A percentile compares a stretch with the other conserved stretches of the same genome.
phyloP scores from a whole-genome alignment of 805 yeast species.

The Candida hispaniensis region DNA sequence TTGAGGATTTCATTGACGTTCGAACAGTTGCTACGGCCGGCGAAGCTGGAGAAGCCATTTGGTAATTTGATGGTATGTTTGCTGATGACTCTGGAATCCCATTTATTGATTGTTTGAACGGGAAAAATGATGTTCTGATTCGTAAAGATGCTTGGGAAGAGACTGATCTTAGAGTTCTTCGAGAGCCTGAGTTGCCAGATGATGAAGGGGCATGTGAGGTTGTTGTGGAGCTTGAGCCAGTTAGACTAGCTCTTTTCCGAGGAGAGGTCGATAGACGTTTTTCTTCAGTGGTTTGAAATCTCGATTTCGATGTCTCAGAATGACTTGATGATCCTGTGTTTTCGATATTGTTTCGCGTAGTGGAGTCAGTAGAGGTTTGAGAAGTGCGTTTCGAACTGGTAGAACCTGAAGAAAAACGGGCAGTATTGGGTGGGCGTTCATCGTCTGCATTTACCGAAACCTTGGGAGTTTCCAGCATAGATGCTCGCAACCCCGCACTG shows the following conservation, averaged over 20 bases:
- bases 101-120: conserved; percentile 4
- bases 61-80: conserved; percentile 1
- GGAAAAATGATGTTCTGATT: conserved; percentile 9
- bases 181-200: too few species aligned
- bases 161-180: conserved; percentile 4
- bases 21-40: conserved; percentile 3
- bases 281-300: too few species aligned
- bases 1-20: conserved; percentile 1
- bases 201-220: background rate
- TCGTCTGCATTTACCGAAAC: too few species aligned
- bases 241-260: conserved; percentile 2
- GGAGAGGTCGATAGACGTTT: too few species aligned
- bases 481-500: too few species aligned
- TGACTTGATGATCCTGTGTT: background rate
- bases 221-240: background rate
- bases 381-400: too few species aligned
- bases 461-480: too few species aligned
- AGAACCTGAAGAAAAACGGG: too few species aligned
- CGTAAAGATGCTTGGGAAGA: conserved; percentile 9
- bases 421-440: too few species aligned
- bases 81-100: conserved; percentile 1
- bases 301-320: too few species aligned
- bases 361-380: too few species aligned
- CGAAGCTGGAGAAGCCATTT: background rate
- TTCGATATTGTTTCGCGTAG: background rate